A percentile compares a stretch with the other conserved stretches of the same genome.
Conservation (phyloP, 345 rosid species). For the Syzygium aqueum region DNA sequence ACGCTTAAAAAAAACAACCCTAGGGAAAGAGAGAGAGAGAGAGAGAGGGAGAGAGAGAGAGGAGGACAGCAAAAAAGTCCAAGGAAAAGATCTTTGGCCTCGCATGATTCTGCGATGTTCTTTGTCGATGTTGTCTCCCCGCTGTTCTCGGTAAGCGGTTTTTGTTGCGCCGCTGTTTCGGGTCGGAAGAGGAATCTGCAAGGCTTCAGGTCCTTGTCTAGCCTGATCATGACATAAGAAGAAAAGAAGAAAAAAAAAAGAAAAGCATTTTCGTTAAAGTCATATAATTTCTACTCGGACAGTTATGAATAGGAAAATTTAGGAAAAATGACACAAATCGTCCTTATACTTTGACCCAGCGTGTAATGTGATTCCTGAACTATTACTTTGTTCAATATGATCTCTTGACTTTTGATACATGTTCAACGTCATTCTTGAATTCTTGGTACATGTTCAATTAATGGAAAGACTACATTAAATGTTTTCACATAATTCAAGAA, state of each 20-base stretch:
- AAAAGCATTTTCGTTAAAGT: background rate
- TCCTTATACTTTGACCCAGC: no score
- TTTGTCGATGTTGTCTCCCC: background rate
- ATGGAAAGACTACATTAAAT: no score
- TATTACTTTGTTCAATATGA: no score
- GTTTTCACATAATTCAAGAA: no score
- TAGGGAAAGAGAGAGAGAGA: no score
- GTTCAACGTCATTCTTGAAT: no score
- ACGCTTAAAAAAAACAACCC: background rate
- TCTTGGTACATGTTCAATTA: no score
- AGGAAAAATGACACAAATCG: no score
- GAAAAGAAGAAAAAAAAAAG: background rate
- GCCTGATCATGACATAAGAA: background rate
- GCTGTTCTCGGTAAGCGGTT: background rate
- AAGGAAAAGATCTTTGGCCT: background rate
- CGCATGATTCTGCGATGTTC: background rate
- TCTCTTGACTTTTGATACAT: no score
- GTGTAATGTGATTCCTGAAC: no score
- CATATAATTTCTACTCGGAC: background rate
- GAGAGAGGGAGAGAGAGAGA: background rate
- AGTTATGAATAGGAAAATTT: background rate
- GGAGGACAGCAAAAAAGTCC: background rate
- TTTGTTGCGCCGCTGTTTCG: background rate
- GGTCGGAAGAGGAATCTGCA: background rate
- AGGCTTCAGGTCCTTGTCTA: background rate